Evolutionary conservation across 225 moss, liverwort and hornwort genomes (phyloP).

Genomic region (Marchantia polymorpha): DNA sequence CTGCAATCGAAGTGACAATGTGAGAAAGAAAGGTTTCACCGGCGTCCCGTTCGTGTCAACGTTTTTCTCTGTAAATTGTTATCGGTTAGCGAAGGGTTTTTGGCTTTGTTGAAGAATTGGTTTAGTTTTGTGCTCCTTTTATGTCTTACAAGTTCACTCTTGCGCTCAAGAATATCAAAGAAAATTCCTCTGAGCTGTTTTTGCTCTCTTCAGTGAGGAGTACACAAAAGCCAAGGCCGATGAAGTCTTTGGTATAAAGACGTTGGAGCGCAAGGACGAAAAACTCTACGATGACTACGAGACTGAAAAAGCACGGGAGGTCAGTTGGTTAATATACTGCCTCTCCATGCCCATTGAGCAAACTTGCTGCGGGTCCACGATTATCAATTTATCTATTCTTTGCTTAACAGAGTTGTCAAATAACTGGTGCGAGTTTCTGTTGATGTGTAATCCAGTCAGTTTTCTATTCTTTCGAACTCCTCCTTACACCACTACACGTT

Average conservation of each 20-base stretch:
- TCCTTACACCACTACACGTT: neutral
- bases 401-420: neutral
- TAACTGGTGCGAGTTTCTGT: neutral
- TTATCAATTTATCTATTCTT: neutral
- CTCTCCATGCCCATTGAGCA: neutral
- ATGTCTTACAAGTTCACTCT: neutral
- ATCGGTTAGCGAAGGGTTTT: no score
- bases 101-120: no score
- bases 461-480: neutral
- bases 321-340: constrained; percentile 23
- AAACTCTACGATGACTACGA: constrained; percentile 94
- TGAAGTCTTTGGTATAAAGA: constrained; percentile 90
- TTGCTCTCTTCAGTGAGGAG: constrained; percentile 61
- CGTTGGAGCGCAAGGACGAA: constrained; percentile 86
- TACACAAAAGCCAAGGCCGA: constrained; percentile 81
- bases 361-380: neutral
- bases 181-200: neutral
- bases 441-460: neutral
- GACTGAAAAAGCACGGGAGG: constrained; percentile 92
- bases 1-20: constrained; percentile 93
- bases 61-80: no score
- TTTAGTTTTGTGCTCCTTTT: neutral
- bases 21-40: constrained; percentile 33
- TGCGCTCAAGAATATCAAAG: neutral
- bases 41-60: no score